Evolutionary conservation across 75 land plant species (phyloP), one percentile per base, ranked within the genome.

Genomic region (Picea glauca): DNA sequence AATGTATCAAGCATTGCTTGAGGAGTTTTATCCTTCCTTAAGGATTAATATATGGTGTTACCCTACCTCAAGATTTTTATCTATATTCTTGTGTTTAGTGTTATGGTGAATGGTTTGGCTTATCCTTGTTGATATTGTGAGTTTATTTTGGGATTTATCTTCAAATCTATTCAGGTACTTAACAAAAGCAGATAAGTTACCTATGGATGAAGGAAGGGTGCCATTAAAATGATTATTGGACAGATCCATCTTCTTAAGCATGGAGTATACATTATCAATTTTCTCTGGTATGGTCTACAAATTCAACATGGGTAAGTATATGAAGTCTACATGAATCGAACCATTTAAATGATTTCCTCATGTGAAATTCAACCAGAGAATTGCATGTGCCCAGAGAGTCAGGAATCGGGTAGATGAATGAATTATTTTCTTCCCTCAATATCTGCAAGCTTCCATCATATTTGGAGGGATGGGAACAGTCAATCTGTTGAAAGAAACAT

Each of bases 291-390:
- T 46, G 50, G 9, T 46, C 43, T 5, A 4, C 50, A 6, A 0
- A 46, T 7, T 7, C 50, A 46, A 0, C 1, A 0, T 46, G 50
- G 50, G 50, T 46, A 46, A 46, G 7, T 46, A 46, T 46, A 46
- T 0, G 0, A 46, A 6, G 50, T 46, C 8, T 46, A 8, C 9
- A 6, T 91, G 98, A 35, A 96, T 88, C 14, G 87, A 78, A 5
- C 95, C 98, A 23, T 84, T 91, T 14, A 96, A 75, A 66, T 79
- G 80, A 40, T 74, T 96, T 80, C 84, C 40, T 92, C 95, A 94
- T 81, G 21, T 87, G 84, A 31, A 94, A 79, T 77, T 94, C 80
- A 79, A 79, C 88, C 26, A 94, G 76, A 15, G 92, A 89, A 58
- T 78, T 73, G 76, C 96, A 93, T 4, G 72, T 57, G 15, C 89